Evolutionary conservation across 2,329 filamentous ascomycete genomes (phyloP).

Genomic region (Xylariales sp.): DNA sequence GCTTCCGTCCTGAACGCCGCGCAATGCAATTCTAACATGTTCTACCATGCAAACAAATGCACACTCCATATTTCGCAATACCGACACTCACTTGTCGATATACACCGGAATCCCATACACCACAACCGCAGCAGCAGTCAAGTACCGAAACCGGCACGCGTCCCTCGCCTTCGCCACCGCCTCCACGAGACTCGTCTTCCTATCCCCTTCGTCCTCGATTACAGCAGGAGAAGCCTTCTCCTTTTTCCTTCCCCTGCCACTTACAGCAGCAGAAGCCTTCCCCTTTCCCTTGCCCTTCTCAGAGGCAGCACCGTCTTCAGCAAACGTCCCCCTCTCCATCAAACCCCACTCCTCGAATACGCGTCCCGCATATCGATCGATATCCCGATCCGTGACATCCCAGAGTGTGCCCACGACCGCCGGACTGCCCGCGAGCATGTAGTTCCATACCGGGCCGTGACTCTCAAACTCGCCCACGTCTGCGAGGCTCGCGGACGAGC

Average conservation of each 20-base stretch:
- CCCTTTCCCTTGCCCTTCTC: slow-evolving; percentile 21
- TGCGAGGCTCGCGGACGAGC: slow-evolving; percentile 75
- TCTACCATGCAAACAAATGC: too few relatives aligned
- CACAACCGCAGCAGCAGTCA: slow-evolving; percentile 90
- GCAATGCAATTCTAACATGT: too few relatives aligned
- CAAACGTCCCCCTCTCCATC: slow-evolving; percentile 42
- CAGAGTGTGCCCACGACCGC: slow-evolving; percentile 90
- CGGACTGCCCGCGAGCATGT: slow-evolving; percentile 81
- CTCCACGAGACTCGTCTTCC: slow-evolving; percentile 61
- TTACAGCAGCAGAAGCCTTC: slow-evolving; percentile 24
- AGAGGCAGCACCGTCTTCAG: slow-evolving; percentile 22
- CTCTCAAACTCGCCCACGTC: slow-evolving; percentile 85
- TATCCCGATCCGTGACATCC: slow-evolving; percentile 97
- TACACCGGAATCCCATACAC: slow-evolving; percentile 95
- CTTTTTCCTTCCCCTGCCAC: slow-evolving; percentile 22
- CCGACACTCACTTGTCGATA: slow-evolving; percentile 46
- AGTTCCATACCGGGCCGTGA: slow-evolving; percentile 86
- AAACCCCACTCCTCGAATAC: slow-evolving; percentile 87
- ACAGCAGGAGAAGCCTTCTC: slow-evolving; percentile 26
- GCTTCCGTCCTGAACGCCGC: too few relatives aligned
- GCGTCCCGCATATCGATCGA: slow-evolving; percentile 81
- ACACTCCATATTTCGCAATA: too few relatives aligned
- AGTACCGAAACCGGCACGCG: slow-evolving; percentile 81
- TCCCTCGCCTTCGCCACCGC: slow-evolving; percentile 71
- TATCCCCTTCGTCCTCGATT: slow-evolving; percentile 22